These are phyloP conservation scores for Gilbertella persicaria DNA, from an alignment of 371 early-diverging fungal species.

Conservation along the genomic window DNA sequence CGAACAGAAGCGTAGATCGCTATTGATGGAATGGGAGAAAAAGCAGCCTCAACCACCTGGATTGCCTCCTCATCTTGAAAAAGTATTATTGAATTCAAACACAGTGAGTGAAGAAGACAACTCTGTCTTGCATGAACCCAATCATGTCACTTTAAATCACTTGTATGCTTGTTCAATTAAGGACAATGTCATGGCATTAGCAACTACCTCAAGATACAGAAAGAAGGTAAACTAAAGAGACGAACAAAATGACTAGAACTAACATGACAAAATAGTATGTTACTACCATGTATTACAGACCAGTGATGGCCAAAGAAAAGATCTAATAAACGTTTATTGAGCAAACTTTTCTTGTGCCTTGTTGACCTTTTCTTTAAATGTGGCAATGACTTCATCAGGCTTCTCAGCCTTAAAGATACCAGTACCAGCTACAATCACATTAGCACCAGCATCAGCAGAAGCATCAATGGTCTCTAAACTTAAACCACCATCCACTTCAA, in stretches of 20 bases:
- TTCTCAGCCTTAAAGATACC: constrained; percentile 86
- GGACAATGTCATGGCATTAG: constrained; percentile 95
- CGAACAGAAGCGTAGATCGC: constrained; percentile 3
- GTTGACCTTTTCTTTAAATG: constrained; percentile 68
- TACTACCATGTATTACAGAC: constrained; percentile 82
- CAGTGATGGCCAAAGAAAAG: constrained; percentile 52
- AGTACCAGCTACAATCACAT: constrained; percentile 98
- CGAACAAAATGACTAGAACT: constrained; percentile 20
- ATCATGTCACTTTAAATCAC: constrained; percentile 94
- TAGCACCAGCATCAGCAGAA: constrained; percentile 93
- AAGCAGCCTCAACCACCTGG: constrained; percentile 72
- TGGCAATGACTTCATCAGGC: constrained; percentile 74
- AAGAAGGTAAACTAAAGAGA: constrained; percentile 65
- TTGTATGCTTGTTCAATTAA: constrained; percentile 94
- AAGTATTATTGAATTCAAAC: constrained; percentile 83
- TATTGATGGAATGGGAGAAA: constrained; percentile 38
- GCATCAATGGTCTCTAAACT: constrained; percentile 82
- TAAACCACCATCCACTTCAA: constrained; percentile 98
- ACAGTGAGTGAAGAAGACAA: constrained; percentile 76
- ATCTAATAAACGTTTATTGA: not conserved
- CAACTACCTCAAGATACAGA: constrained; percentile 82
- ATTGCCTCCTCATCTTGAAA: constrained; percentile 91
- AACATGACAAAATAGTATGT: constrained; percentile 54
- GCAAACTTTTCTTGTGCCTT: constrained; percentile 48
- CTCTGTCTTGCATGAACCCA: constrained; percentile 81